Conservation (phyloP, 2,329 filamentous ascomycete species). For the Chalaropsis ovoidea region DNA sequence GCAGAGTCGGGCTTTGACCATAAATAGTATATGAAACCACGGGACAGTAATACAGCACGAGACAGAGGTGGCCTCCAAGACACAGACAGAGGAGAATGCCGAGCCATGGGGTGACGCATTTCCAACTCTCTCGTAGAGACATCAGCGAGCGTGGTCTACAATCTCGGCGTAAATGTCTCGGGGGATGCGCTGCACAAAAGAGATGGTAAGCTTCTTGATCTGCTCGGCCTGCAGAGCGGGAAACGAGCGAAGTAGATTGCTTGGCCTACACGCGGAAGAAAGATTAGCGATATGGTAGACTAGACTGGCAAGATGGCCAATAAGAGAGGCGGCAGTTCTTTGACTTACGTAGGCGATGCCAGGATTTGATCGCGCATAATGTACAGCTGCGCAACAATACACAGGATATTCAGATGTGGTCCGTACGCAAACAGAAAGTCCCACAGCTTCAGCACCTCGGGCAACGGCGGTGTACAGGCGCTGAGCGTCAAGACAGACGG, state of each 20-base stretch:
- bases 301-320: no score
- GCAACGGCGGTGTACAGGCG: constrained; percentile 87
- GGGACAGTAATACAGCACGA: no score
- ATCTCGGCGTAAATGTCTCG: constrained; percentile 85
- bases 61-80: no score
- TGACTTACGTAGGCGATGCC: constrained; percentile 63
- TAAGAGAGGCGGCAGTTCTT: neutral
- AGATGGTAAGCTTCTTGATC: constrained; percentile 75
- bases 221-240: constrained; percentile 72
- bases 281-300: constrained; percentile 10
- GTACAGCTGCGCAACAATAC: constrained; percentile 90
- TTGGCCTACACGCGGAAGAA: constrained; percentile 53
- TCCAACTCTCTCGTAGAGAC: neutral
- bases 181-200: constrained; percentile 81
- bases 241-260: constrained; percentile 80
- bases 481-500: constrained; percentile 89
- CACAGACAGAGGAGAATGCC: neutral
- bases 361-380: constrained; percentile 78
- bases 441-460: constrained; percentile 88
- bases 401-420: constrained; percentile 86
- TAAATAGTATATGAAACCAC: no score
- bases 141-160: constrained; percentile 67
- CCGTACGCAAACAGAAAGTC: constrained; percentile 97
- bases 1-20: no score
- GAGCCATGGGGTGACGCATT: neutral